Evolutionary conservation across 306 rosid species (phyloP), one percentile per base, ranked within the genome.

Genomic region (Ormosia emarginata): DNA sequence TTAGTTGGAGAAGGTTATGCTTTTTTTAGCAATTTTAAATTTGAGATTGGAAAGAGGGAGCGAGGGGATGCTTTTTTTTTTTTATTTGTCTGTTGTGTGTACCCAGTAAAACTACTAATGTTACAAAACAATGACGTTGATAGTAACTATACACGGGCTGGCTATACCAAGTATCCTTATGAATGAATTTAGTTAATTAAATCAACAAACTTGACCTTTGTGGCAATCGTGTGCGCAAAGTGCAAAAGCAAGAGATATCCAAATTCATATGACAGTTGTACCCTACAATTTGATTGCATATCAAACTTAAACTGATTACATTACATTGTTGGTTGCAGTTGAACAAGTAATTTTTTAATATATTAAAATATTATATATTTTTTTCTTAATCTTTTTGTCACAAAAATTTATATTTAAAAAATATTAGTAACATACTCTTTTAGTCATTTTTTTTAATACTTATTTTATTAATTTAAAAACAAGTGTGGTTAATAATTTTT

Each of bases 1-100:
- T 44, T 81, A 71, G 67, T 63, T 15, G 68, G 30, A 63, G 79
- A 61, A 8, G 55, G 30, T 83, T 63, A 70, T 83, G 75, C 8
- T 49, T 59, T 77, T 58, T 4, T 67, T 24, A 24, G 24, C 24
- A 24, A 24, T 24, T 24, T 24, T 24, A 24, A 24, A 24, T 24
- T 24, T 24, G 24, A 65, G 61, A 79, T 79, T 47, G 77, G 40
- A 72, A 43, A 56, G 24, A 46, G 53, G 34, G 71, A n/a, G 39
- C 0, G 10, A 71, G 44, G 40, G 17, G 53, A 41, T 40, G 43
- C 4, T 34, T 0, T 17, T 61, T 14, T 33, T 41, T 12, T 30
- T 24, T 71, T 40, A 10, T 53, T 30, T 33, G 15, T 32, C 24
- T 24, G 57, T 55, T 34, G 57, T 78, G 70, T 77, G 86, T 77